A percentile compares a stretch with the other conserved stretches of the same genome.
phyloP scores from a whole-genome alignment of 495 filamentous ascomycete genomes.

The Tuber umbilicatum region DNA sequence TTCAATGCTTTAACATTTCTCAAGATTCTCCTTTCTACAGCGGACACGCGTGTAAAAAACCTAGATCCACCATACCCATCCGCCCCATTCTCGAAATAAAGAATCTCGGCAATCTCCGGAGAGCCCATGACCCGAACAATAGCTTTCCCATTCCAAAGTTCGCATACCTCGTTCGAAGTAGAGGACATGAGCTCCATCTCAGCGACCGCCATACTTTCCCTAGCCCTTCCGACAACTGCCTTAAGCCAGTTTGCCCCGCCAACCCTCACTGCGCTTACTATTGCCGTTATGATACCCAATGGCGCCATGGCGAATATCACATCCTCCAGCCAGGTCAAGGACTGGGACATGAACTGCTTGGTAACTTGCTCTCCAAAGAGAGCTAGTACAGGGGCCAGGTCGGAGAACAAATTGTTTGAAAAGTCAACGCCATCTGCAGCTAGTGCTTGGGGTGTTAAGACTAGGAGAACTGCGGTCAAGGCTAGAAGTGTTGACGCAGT shows the following conservation, averaged over 20 bases:
- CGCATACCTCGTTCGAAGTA: no score
- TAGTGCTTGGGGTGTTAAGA: not conserved
- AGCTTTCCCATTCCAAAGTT: no score
- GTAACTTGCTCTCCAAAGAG: conserved; percentile 49
- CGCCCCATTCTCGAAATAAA: no score
- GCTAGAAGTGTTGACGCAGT: not conserved
- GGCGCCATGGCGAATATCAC: conserved; percentile 52
- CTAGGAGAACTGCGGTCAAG: not conserved
- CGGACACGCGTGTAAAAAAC: no score
- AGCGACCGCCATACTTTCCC: conserved; percentile 22
- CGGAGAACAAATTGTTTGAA: conserved; percentile 15
- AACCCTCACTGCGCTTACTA: conserved; percentile 50
- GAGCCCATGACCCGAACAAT: no score
- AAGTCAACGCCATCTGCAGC: no score
- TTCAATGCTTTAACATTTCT: no score
- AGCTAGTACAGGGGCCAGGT: conserved; percentile 22
- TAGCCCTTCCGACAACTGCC: conserved; percentile 48
- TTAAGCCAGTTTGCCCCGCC: conserved; percentile 48
- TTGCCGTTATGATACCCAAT: conserved; percentile 51
- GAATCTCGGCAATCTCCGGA: no score
- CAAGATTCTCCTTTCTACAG: no score
- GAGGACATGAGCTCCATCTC: no score
- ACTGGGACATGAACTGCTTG: conserved; percentile 53
- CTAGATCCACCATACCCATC: no score
- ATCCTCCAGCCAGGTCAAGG: conserved; percentile 47